Percentiles rank a stretch among this genome's conserved stretches.
Conservation (phyloP, 495 filamentous ascomycete species). For the Aspergillus egyptiacus region DNA sequence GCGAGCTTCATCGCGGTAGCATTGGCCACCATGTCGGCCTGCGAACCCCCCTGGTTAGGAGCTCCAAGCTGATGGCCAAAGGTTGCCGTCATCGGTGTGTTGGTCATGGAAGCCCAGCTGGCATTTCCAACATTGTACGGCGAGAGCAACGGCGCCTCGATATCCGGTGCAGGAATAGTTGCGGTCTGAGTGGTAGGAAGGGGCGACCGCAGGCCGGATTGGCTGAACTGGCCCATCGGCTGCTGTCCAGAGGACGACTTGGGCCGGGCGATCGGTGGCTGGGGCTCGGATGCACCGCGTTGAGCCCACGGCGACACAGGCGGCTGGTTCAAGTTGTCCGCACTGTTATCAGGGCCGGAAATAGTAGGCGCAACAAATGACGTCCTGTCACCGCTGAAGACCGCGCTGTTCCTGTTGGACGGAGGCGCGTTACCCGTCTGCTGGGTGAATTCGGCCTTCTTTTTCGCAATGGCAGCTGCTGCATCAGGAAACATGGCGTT, state of each 20-base stretch:
- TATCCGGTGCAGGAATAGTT: constrained; percentile 68
- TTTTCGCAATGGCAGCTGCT: constrained; percentile 91
- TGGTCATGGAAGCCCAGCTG: constrained; percentile 98
- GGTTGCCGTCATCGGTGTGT: constrained; percentile 89
- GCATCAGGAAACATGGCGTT: constrained; percentile 99
- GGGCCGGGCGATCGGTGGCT: constrained; percentile 61
- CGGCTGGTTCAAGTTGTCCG: constrained; percentile 52
- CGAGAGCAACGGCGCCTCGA: constrained; percentile 80
- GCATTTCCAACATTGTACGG: constrained; percentile 78
- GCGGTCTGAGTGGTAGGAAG: constrained; percentile 72
- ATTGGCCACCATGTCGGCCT: constrained; percentile 98
- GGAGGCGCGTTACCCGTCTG: constrained; percentile 84
- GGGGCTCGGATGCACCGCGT: constrained; percentile 40
- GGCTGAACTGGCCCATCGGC: constrained; percentile 95
- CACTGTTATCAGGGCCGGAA: constrained; percentile 53
- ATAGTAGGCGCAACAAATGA: constrained; percentile 77
- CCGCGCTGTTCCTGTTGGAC: constrained; percentile 89
- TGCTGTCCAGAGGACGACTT: constrained; percentile 86
- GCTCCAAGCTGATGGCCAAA: constrained; percentile 55
- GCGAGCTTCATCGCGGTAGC: constrained; percentile 98
- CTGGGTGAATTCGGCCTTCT: constrained; percentile 95
- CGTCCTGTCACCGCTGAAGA: constrained; percentile 71
- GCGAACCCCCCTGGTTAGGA: constrained; percentile 45
- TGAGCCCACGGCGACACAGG: constrained; percentile 75
- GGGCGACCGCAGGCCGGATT: constrained; percentile 78